Percentiles rank a stretch among this genome's conserved stretches.
These are phyloP conservation scores for Vachellia pachyceras DNA, from an alignment of 306 rosid genomes.

Conservation along the genomic window DNA sequence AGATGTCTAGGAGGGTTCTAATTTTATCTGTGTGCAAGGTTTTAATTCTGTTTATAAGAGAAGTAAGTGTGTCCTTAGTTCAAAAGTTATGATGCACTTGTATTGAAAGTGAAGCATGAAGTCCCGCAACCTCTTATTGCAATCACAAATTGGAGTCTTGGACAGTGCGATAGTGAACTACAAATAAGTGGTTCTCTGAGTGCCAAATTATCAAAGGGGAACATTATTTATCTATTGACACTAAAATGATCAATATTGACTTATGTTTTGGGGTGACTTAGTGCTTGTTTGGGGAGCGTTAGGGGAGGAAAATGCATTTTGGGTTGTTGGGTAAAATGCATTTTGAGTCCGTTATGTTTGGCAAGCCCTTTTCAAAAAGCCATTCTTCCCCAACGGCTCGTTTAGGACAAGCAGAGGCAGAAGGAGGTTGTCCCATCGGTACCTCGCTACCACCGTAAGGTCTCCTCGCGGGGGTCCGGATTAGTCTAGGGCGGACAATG, in stretches of 20 bases:
- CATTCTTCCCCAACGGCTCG: no score
- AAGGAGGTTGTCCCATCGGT: no score
- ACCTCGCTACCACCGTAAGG: no score
- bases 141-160: neutral
- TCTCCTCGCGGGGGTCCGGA: no score
- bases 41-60: conserved; percentile 21
- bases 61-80: conserved; percentile 30
- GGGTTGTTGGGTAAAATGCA: no score
- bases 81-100: conserved; percentile 14
- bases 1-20: conserved; percentile 29
- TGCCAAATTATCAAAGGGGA: neutral
- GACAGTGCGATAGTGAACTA: neutral
- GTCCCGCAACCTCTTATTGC: neutral
- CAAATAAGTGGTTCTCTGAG: conserved; percentile 7
- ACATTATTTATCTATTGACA: no score
- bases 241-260: conserved; percentile 6
- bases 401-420: no score
- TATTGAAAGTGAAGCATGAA: neutral
- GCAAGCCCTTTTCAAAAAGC: no score
- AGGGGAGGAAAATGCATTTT: no score
- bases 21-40: conserved; percentile 26
- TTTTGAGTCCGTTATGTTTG: no score
- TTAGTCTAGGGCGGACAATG: no score
- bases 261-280: neutral
- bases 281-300: no score